These are phyloP conservation scores for Thalia dealbata DNA, from an alignment of 176 grass and related monocot genomes.

Conservation along the genomic window DNA sequence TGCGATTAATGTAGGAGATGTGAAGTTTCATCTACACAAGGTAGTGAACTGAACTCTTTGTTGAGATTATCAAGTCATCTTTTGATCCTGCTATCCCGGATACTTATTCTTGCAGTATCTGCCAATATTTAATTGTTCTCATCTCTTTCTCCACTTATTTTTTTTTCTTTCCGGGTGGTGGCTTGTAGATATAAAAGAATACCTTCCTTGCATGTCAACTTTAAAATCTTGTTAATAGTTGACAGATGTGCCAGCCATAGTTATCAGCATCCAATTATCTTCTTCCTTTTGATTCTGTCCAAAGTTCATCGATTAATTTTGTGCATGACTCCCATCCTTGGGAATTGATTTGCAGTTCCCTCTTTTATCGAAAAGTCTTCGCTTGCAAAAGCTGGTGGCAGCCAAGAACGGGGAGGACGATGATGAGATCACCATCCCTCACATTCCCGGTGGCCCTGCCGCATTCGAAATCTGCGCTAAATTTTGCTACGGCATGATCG, in stretches of 20 bases:
- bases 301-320: constrained; percentile 1
- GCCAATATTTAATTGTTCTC: too few species aligned
- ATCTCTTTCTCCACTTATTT: too few species aligned
- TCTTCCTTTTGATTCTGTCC: neutral
- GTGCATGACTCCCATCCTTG: constrained; percentile 1
- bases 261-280: neutral
- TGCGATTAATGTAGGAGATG: constrained; percentile 58
- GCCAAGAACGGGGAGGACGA: constrained; percentile 46
- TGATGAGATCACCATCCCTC: constrained; percentile 65
- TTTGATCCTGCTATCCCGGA: too few species aligned
- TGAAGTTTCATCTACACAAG: constrained; percentile 99
- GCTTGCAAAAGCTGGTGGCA: constrained; percentile 70
- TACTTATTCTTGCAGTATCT: too few species aligned
- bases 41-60: constrained; percentile 28
- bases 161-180: too few species aligned
- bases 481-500: constrained; percentile 90
- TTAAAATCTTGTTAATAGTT: neutral
- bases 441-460: constrained; percentile 83
- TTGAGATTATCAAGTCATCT: neutral
- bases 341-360: constrained; percentile 64
- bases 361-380: constrained; percentile 89
- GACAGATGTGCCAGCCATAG: neutral
- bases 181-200: too few species aligned
- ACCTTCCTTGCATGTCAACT: too few species aligned
- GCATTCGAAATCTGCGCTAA: constrained; percentile 98